Evolutionary conservation across 768 basidiomycete genomes (phyloP).

Genomic region (Amanita rimosa): DNA sequence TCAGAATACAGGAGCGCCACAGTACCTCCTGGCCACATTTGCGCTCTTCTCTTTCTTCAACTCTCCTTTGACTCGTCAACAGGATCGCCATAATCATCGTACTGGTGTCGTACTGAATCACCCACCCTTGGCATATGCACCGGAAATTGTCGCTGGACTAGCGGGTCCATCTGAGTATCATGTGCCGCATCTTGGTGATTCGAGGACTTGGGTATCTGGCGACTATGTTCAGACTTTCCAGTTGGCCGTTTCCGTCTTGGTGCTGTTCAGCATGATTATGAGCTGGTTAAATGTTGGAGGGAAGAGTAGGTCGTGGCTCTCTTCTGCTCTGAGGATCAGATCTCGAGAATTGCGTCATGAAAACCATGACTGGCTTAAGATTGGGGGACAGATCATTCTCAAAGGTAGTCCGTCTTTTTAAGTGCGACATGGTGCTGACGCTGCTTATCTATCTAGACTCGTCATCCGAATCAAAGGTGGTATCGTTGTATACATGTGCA

Average conservation of each 20-base stretch:
- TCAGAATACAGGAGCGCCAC: constrained; percentile 16
- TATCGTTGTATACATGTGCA: constrained; percentile 28
- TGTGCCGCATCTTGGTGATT: constrained; percentile 9
- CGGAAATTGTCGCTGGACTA: constrained; percentile 17
- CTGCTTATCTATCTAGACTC: neutral
- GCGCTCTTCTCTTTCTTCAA: constrained; percentile 84
- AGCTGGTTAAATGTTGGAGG: constrained; percentile 21
- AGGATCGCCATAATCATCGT: constrained; percentile 30
- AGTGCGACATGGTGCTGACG: constrained; percentile 1
- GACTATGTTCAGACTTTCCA: constrained; percentile 56
- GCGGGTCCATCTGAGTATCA: constrained; percentile 15
- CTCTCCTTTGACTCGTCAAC: constrained; percentile 38
- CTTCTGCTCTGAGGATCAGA: constrained; percentile 8
- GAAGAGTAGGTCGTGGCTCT: constrained; percentile 2
- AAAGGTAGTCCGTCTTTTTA: constrained; percentile 2
- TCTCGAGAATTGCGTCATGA: too few species aligned
- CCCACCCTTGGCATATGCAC: constrained; percentile 20
- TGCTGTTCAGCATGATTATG: constrained; percentile 43
- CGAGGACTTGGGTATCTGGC: constrained; percentile 30
- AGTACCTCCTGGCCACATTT: constrained; percentile 72
- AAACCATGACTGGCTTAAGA: constrained; percentile 4
- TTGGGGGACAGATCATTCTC: constrained; percentile 1
- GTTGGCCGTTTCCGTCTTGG: constrained; percentile 49
- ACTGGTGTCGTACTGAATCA: constrained; percentile 44
- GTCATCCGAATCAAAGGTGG: constrained; percentile 13